Base-by-base conservation (phyloP, 1,284 basidiomycete species). In the Leccinum subatratum region DNA sequence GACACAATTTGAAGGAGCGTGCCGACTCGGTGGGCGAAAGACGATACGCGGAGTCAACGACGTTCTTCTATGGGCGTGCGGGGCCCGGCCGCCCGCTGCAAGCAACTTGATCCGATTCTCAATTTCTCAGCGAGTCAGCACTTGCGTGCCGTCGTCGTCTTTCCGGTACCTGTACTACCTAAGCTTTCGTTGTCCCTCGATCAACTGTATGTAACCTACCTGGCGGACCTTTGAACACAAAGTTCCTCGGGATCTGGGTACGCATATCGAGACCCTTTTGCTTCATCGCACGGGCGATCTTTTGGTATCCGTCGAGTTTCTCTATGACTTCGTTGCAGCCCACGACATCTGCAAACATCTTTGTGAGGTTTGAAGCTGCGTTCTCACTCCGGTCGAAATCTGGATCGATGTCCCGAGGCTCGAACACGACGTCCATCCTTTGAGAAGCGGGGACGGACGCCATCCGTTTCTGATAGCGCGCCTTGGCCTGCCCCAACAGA, bases 201-300 rank as follows among this genome's bases (percentile, higher is more conserved):
- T 6, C 22, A 3, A 0, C 1, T n/a, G 25, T 8, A 11, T n/a
- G 25, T 3, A 5, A 63, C 74, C 8, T 18, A 76, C 74, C 72
- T 70, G 89, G 89, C 7, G 88, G 88, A 0, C 88, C 88, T 69
- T 86, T 90, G 79, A 90, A 90, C 3, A 90, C 79, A 69, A 89
- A 90, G 66, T 82, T 88, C 6, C 84, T 90, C 1, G 89, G 88
- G 22, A 90, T 83, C 30, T 80, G 75, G 0, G 81, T 77, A 1
- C 82, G 79, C 34, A 80, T 74, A 65, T 86, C 82, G 22, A 78
- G 75, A 1, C 80, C 80, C 25, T 76, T 74, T 6, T 68, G 71
- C 69, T 83, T 85, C 74, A 81, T 79, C 20, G 70, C 75, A 4
- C 72, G 72, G 3, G 85, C 83, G 18, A 85, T 81, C 64, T 80